Conservation (phyloP, 371 early-diverging fungal genomes). For the Mortierella sp. region DNA sequence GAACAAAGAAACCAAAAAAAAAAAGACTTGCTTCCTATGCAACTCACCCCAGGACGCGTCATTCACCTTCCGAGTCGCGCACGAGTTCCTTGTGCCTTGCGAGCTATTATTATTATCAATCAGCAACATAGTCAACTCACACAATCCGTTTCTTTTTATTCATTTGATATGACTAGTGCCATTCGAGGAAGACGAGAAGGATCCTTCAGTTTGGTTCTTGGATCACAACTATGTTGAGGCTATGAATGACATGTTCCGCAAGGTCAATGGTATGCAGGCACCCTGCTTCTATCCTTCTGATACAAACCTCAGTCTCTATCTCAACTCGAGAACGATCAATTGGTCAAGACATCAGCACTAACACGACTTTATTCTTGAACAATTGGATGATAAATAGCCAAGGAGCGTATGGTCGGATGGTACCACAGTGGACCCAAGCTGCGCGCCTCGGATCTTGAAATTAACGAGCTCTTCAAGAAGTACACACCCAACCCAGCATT, state of each 20-base stretch:
- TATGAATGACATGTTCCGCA: constrained; percentile 99
- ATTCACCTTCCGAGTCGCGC: too few relatives aligned
- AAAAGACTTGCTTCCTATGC: neutral
- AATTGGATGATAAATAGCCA: constrained; percentile 68
- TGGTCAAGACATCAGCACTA: neutral
- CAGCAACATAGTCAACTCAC: neutral
- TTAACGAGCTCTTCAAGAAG: constrained; percentile 97
- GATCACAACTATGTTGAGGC: constrained; percentile 99
- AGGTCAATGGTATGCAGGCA: constrained; percentile 91
- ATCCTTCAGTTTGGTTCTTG: constrained; percentile 98
- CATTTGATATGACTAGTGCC: constrained; percentile 80
- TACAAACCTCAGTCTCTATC: neutral
- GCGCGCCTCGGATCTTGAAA: constrained; percentile 97
- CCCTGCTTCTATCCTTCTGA: neutral
- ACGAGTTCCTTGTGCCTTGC: too few relatives aligned
- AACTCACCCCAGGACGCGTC: neutral
- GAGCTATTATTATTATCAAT: too few relatives aligned
- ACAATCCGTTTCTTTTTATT: neutral
- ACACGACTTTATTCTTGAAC: neutral
- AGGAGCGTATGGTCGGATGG: constrained; percentile 99
- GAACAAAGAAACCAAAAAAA: neutral
- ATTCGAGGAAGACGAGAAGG: constrained; percentile 99
- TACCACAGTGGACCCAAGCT: constrained; percentile 99
- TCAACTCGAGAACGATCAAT: neutral
- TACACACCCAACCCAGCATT: constrained; percentile 96